These are phyloP conservation scores for Onygenales sp. DNA, from an alignment of 2,329 filamentous ascomycete genomes.

Conservation along the genomic window DNA sequence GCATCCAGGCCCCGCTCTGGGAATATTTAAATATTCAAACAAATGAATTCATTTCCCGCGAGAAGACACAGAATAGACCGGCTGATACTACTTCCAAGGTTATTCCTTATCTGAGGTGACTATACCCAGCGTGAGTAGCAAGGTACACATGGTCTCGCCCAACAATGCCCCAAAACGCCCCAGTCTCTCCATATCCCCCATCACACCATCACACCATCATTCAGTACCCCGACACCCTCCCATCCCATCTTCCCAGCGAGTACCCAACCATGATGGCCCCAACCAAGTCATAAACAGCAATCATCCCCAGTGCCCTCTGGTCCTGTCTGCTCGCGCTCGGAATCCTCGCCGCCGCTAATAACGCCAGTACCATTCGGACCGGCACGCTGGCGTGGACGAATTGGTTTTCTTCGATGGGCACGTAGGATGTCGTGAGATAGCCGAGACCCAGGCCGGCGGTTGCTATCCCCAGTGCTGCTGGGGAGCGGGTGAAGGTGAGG, in stretches of 20 bases:
- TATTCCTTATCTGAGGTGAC: neutral
- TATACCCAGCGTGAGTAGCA: neutral
- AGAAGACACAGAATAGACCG: too few relatives aligned
- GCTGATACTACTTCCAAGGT: too few relatives aligned
- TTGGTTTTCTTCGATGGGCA: conserved; percentile 3
- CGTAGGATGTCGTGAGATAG: conserved; percentile 1
- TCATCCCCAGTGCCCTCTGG: neutral
- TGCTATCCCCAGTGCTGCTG: neutral
- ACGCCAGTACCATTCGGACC: neutral
- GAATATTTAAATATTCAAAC: too few relatives aligned
- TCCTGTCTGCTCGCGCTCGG: neutral
- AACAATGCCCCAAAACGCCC: neutral
- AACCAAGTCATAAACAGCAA: neutral
- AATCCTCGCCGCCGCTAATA: neutral
- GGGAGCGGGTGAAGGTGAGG: neutral
- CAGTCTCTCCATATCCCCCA: neutral
- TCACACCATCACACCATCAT: neutral
- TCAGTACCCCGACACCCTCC: conserved; percentile 1
- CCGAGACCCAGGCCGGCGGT: neutral
- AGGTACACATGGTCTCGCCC: neutral
- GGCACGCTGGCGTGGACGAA: conserved; percentile 3
- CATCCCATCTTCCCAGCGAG: neutral
- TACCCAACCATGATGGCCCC: neutral
- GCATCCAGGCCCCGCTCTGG: too few relatives aligned
- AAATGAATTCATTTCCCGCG: too few relatives aligned